phyloP scores from a whole-genome alignment of 2,329 filamentous ascomycete species.

The Pseudocercospora fuligena region DNA sequence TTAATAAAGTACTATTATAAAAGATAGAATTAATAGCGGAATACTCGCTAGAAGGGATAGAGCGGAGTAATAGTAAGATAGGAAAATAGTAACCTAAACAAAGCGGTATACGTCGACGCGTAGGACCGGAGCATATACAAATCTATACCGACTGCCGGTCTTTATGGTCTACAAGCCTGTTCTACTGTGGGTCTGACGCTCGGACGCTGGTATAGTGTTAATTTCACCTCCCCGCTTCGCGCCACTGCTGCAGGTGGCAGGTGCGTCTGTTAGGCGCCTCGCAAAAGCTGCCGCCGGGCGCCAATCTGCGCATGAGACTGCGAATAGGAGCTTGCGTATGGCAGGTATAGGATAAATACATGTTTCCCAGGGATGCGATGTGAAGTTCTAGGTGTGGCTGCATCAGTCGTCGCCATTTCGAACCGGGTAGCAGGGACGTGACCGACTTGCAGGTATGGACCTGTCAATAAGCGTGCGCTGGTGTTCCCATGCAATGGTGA shows the following conservation, averaged over 20 bases:
- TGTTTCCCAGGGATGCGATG: constrained; percentile 27
- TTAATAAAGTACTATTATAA: no score
- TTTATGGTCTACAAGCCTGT: no score
- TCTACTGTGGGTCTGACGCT: no score
- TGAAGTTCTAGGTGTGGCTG: constrained; percentile 40
- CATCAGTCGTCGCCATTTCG: constrained; percentile 31
- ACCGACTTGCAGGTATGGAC: constrained; percentile 23
- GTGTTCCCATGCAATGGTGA: constrained; percentile 29
- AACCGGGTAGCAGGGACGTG: constrained; percentile 36
- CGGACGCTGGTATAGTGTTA: no score
- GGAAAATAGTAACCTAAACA: no score
- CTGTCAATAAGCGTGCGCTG: constrained; percentile 37
- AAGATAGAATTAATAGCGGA: no score
- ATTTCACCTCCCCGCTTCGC: no score
- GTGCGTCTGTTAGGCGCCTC: constrained; percentile 23
- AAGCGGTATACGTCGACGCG: no score
- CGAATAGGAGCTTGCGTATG: constrained; percentile 18
- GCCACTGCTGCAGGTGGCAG: constrained; percentile 32
- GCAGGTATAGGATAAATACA: constrained; percentile 29
- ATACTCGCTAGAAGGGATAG: no score
- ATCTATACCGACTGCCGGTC: no score
- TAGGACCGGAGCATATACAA: no score
- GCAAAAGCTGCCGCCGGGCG: constrained; percentile 23
- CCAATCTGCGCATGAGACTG: constrained; percentile 18
- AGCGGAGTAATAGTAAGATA: no score